A percentile compares a stretch with the other conserved stretches of the same genome.
Evolutionary conservation across 768 basidiomycete genomes (phyloP).

Genomic region (Tricholoma furcatifolium): DNA sequence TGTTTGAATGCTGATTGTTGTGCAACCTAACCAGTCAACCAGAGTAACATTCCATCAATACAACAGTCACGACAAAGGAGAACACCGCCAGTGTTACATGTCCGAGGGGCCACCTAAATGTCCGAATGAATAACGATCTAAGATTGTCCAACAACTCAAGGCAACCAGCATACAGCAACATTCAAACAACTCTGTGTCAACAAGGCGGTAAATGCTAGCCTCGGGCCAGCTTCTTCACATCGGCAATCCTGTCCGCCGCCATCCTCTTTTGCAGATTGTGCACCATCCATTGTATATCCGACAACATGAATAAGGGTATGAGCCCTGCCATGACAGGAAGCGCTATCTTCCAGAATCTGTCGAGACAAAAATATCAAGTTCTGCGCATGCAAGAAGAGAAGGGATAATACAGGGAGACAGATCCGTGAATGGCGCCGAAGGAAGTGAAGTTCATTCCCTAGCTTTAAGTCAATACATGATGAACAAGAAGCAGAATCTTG

Average conservation of each 20-base stretch:
- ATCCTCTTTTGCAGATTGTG: conserved; percentile 48
- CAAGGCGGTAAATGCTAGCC: background rate
- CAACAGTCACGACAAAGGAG: no score
- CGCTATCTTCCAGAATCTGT: conserved; percentile 67
- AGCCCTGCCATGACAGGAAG: conserved; percentile 57
- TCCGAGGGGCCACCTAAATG: background rate
- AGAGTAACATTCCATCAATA: no score
- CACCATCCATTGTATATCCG: conserved; percentile 45
- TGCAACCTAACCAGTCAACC: no score
- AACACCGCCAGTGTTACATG: background rate
- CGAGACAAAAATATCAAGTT: background rate
- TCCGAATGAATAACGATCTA: background rate
- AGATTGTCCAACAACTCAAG: no score
- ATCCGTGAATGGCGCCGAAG: conserved; percentile 49
- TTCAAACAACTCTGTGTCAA: background rate
- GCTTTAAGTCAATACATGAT: background rate
- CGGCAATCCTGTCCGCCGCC: conserved; percentile 24
- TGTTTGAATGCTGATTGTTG: no score
- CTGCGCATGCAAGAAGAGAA: background rate
- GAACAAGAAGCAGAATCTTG: background rate
- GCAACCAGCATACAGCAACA: no score
- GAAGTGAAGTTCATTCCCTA: conserved; percentile 66
- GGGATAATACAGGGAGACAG: conserved; percentile 44
- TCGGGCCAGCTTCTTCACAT: conserved; percentile 21
- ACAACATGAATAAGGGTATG: conserved; percentile 49